Base-by-base conservation (phyloP, 805 yeast species). In the Jamesozyma jinghongensis region DNA sequence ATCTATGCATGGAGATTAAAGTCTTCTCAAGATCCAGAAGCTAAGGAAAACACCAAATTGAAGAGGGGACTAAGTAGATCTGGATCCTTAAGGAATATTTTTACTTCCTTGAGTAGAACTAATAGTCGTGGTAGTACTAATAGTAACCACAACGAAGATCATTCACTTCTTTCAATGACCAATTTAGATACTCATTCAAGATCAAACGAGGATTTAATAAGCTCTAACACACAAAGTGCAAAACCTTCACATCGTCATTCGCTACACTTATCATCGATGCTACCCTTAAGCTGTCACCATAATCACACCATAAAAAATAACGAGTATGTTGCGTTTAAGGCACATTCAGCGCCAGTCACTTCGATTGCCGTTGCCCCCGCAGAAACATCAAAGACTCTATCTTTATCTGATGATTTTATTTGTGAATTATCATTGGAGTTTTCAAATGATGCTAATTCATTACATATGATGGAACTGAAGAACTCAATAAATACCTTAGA, bases 331-430 rank as follows among this genome's bases (percentile, higher is more conserved):
- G 69, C 84, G 5, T 82, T 85, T 57, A 88, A 81, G 62, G 85
- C 90, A 0, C 86, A 83, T 59, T 76, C 75, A 50, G 65, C 80
- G 0, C 72, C 75, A 28, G 84, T 86, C 28, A 87, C 88, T 33
- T 75, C 74, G 26, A 88, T 94, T 0, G 52, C 75, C 0, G 75
- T 85, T 62, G 95, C 94, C 1, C 95, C 96, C 0, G 62, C 74
- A 12, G 68, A 67, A 3, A 81, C 95, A 0, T 68, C 73, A 37
- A 77, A 76, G 47, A 63, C 81, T 8, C 59, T 88, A 32, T 79
- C 81, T 36, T 64, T 79, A 32, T 81, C 94, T 1, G 82, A 83
- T 52, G 97, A 87, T 60, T 75, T 83, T 6, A 75, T 88, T 4
- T 85, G 72, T 59, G 94, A 85, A 45, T 56, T 84, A 33, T 59